Percentiles rank a stretch among this genome's conserved stretches.
These are phyloP conservation scores for Claviceps capensis DNA, from an alignment of 2,329 filamentous ascomycete genomes.

Conservation along the genomic window DNA sequence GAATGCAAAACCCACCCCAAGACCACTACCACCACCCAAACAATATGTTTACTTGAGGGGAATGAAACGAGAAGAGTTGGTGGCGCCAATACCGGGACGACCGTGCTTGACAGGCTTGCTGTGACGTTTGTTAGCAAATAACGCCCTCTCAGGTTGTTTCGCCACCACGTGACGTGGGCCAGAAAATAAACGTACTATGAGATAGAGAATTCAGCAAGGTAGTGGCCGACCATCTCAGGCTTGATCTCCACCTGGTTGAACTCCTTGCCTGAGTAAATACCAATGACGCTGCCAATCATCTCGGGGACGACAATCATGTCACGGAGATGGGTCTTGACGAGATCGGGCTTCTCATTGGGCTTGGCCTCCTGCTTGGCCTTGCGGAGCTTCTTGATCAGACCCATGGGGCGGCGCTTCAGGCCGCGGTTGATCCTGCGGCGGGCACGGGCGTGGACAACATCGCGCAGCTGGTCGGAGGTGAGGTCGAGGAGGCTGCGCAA, in stretches of 20 bases:
- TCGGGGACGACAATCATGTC: constrained; percentile 99
- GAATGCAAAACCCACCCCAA: constrained; percentile 40
- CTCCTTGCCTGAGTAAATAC: constrained; percentile 99
- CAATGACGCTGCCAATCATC: constrained; percentile 98
- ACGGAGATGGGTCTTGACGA: constrained; percentile 98
- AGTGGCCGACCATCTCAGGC: constrained; percentile 99
- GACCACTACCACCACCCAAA: constrained; percentile 20
- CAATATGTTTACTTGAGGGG: constrained; percentile 89
- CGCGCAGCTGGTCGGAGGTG: constrained; percentile 93
- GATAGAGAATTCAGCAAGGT: constrained; percentile 98
- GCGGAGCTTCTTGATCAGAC: constrained; percentile 99
- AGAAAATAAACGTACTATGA: constrained; percentile 66
- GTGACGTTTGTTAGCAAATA: constrained; percentile 34
- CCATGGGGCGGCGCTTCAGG: constrained; percentile 99
- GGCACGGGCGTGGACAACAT: constrained; percentile 98
- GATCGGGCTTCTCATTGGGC: constrained; percentile 99
- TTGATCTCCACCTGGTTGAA: constrained; percentile 99
- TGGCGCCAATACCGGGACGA: constrained; percentile 99
- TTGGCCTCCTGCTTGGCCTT: constrained; percentile 98
- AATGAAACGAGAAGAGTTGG: constrained; percentile 99
- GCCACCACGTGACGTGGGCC: no score
- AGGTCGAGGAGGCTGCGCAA: constrained; percentile 84
- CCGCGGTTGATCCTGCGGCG: constrained; percentile 99
- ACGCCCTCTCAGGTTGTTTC: neutral
- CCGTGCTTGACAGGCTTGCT: constrained; percentile 99